Percentiles rank a stretch among this genome's conserved stretches.
Conservation (phyloP, 331 rosid genomes). For the Cydonia oblonga region DNA sequence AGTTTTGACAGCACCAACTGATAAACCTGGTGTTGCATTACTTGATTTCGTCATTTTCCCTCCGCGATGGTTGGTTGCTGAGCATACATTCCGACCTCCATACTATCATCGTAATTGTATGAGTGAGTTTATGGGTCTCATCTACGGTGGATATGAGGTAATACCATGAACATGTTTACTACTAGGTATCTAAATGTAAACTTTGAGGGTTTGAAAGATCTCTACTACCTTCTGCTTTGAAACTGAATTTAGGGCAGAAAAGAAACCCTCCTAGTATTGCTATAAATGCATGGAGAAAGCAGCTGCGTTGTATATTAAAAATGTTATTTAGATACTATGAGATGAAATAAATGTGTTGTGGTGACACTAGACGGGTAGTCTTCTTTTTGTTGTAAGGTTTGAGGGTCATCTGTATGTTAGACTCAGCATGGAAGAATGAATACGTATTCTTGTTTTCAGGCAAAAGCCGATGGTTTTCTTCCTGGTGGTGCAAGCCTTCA, state of each 20-base stretch:
- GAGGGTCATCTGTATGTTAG: not conserved
- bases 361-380: not conserved
- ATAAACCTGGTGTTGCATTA: slow-evolving; percentile 87
- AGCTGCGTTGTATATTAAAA: not conserved
- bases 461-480: slow-evolving; percentile 79
- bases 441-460: slow-evolving; percentile 35
- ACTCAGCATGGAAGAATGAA: not conserved
- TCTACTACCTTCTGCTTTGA: not conserved
- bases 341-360: not conserved
- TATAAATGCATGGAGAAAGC: not conserved
- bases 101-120: slow-evolving; percentile 97
- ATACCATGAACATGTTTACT: not conserved
- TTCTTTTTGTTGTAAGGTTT: not conserved
- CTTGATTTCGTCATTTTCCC: slow-evolving; percentile 93
- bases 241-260: not conserved
- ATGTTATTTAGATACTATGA: not conserved
- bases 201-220: not conserved
- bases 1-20: slow-evolving; percentile 93
- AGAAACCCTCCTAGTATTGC: not conserved
- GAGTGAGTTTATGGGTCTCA: slow-evolving; percentile 98
- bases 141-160: slow-evolving; percentile 87
- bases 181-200: not conserved
- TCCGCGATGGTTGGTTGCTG: slow-evolving; percentile 92
- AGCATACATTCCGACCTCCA: slow-evolving; percentile 95
- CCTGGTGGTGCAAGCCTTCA: slow-evolving; percentile 98